A percentile compares a stretch with the other conserved stretches of the same genome.
These are phyloP conservation scores for Scytalidium sp. DNA, from an alignment of 2,329 filamentous ascomycete species.

Conservation along the genomic window DNA sequence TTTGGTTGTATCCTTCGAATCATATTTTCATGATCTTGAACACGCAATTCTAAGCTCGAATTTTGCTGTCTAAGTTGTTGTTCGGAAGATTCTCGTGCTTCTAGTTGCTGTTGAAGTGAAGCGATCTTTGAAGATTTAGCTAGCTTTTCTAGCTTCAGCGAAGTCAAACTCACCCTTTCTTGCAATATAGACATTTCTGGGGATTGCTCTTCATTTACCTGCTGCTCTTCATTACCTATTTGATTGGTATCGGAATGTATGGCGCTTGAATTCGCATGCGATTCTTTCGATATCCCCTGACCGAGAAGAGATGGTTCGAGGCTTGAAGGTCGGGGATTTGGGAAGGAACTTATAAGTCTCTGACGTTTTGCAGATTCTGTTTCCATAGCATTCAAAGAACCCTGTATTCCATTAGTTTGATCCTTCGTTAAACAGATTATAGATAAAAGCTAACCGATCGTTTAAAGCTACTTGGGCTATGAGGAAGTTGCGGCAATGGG, in stretches of 20 bases:
- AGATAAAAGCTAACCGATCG: slow-evolving; percentile 13
- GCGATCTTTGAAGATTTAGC: slow-evolving; percentile 29
- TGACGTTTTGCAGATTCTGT: slow-evolving; percentile 18
- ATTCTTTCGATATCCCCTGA: not conserved
- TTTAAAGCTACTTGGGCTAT: slow-evolving; percentile 7
- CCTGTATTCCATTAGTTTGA: not conserved
- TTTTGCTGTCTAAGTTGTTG: slow-evolving; percentile 39
- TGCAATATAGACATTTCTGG: slow-evolving; percentile 7
- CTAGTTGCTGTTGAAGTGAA: slow-evolving; percentile 30
- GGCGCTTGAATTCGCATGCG: not conserved
- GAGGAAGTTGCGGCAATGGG: not conserved
- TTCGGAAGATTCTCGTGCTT: slow-evolving; percentile 25
- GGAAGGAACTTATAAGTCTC: slow-evolving; percentile 7
- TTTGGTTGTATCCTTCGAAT: slow-evolving; percentile 42
- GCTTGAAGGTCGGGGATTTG: not conserved
- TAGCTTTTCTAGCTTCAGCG: not conserved
- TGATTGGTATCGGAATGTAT: slow-evolving; percentile 1
- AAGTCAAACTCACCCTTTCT: slow-evolving; percentile 21
- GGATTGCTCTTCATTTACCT: slow-evolving; percentile 4
- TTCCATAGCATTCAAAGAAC: slow-evolving; percentile 7
- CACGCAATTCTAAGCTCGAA: slow-evolving; percentile 39
- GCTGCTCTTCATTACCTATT: slow-evolving; percentile 1
- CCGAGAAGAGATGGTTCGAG: not conserved
- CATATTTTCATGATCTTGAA: slow-evolving; percentile 43
- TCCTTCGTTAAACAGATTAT: slow-evolving; percentile 8